phyloP scores from a whole-genome alignment of 75 land plant species.

The Cunninghamia lanceolata region DNA sequence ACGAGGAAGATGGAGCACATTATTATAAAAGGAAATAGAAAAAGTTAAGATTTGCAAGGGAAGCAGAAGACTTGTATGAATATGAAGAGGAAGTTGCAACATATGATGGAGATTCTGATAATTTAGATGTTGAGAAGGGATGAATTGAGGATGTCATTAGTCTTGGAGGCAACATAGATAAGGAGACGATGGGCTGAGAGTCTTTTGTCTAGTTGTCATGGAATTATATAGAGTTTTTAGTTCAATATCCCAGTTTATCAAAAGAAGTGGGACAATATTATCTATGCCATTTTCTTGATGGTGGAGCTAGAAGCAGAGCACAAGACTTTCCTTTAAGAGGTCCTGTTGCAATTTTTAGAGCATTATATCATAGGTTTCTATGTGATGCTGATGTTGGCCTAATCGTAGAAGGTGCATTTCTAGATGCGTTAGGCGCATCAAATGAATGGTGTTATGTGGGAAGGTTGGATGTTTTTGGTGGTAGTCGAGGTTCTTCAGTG shows the following conservation, averaged over 20 bases:
- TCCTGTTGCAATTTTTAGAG: constrained; percentile 95
- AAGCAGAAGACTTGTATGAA: constrained; percentile 39
- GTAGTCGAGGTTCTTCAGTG: constrained; percentile 93
- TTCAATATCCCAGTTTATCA: constrained; percentile 87
- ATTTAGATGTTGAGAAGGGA: constrained; percentile 22
- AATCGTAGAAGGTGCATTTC: constrained; percentile 87
- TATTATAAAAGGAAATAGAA: constrained; percentile 21
- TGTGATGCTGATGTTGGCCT: constrained; percentile 98
- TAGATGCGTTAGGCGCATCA: constrained; percentile 85
- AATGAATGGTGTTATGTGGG: constrained; percentile 99
- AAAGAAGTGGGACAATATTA: constrained; percentile 99
- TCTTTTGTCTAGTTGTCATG: constrained; percentile 75
- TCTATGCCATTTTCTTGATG: constrained; percentile 87
- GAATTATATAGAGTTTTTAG: constrained; percentile 93
- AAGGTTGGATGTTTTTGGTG: constrained; percentile 98
- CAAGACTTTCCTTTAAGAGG: constrained; percentile 96
- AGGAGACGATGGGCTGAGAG: constrained; percentile 40
- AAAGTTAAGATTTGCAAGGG: constrained; percentile 21
- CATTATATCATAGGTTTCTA: constrained; percentile 95
- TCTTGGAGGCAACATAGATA: constrained; percentile 36
- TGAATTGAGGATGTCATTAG: constrained; percentile 82
- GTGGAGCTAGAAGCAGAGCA: constrained; percentile 63
- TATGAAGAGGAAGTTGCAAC: constrained; percentile 49
- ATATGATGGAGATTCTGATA: constrained; percentile 23
- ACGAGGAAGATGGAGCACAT: constrained; percentile 16